These are phyloP conservation scores for Tylopilus balloui DNA, from an alignment of 768 basidiomycete species.

Conservation along the genomic window DNA sequence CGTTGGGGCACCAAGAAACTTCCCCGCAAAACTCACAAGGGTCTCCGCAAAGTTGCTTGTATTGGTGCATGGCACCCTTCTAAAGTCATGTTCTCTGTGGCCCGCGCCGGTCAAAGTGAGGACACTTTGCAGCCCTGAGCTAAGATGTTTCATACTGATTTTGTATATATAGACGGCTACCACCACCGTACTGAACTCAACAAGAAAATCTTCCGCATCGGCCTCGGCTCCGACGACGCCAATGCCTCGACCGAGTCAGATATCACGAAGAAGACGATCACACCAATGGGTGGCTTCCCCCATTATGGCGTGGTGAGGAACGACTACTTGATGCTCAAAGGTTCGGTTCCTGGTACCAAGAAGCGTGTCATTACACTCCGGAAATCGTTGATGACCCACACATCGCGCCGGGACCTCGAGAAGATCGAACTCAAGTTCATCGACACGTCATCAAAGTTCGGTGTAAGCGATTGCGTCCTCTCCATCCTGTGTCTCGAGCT, in stretches of 20 bases:
- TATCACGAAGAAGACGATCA: conserved; percentile 89
- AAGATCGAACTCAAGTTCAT: conserved; percentile 98
- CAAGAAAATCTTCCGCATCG: conserved; percentile 98
- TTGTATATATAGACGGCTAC: conserved; percentile 66
- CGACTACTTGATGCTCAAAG: conserved; percentile 97
- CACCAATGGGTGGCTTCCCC: conserved; percentile 98
- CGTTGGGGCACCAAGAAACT: conserved; percentile 99
- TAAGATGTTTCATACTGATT: conserved; percentile 1
- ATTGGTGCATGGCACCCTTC: conserved; percentile 98
- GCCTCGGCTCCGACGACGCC: conserved; percentile 65
- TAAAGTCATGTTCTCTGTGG: conserved; percentile 99
- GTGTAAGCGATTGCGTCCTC: conserved; percentile 49
- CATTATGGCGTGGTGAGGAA: conserved; percentile 99
- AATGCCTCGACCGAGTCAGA: conserved; percentile 95
- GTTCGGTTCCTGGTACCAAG: conserved; percentile 91
- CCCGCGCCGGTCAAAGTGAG: conserved; percentile 98
- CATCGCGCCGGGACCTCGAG: conserved; percentile 93
- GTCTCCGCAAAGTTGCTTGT: conserved; percentile 99
- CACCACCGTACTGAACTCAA: conserved; percentile 97
- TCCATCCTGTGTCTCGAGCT: neutral
- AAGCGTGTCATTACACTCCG: conserved; percentile 98
- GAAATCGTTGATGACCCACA: conserved; percentile 95
- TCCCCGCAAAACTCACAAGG: conserved; percentile 98
- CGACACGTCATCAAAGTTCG: conserved; percentile 97
- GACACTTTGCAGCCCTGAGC: conserved; percentile 17